These are phyloP conservation scores for Floccularia luteovirens DNA, from an alignment of 768 basidiomycete species.

Conservation along the genomic window DNA sequence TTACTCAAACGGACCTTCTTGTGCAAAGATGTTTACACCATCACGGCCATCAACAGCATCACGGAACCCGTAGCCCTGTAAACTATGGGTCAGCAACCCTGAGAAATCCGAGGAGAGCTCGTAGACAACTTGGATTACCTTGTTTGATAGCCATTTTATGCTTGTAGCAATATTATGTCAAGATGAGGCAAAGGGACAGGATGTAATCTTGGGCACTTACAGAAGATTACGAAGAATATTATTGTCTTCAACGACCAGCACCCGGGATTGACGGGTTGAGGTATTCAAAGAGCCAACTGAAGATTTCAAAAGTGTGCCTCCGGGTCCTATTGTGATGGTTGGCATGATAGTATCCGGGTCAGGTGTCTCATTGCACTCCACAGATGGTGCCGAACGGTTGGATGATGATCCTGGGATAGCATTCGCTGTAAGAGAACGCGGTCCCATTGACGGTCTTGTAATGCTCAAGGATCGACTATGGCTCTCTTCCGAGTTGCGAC, in stretches of 20 bases:
- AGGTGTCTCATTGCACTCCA: conserved; percentile 17
- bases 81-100: neutral
- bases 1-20: conserved; percentile 81
- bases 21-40: conserved; percentile 69
- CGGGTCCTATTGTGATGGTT: conserved; percentile 46
- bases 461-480: conserved; percentile 8
- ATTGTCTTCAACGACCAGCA: conserved; percentile 90
- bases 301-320: conserved; percentile 64
- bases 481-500: conserved; percentile 39
- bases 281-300: conserved; percentile 47
- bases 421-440: conserved; percentile 42
- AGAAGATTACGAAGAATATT: conserved; percentile 75
- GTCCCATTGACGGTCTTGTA: conserved; percentile 44
- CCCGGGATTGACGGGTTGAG: conserved; percentile 40
- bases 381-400: conserved; percentile 22
- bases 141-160: conserved; percentile 63
- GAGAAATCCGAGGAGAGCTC: conserved; percentile 11
- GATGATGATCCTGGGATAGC: conserved; percentile 27
- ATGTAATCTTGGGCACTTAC: conserved; percentile 33
- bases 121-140: conserved; percentile 28
- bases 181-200: conserved; percentile 1
- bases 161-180: conserved; percentile 10
- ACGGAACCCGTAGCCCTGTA: conserved; percentile 61
- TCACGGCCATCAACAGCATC: conserved; percentile 83
- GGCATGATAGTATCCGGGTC: conserved; percentile 23